These are phyloP conservation scores for Pythium periplocum DNA, from an alignment of 352 stramenopile species.

Conservation along the genomic window DNA sequence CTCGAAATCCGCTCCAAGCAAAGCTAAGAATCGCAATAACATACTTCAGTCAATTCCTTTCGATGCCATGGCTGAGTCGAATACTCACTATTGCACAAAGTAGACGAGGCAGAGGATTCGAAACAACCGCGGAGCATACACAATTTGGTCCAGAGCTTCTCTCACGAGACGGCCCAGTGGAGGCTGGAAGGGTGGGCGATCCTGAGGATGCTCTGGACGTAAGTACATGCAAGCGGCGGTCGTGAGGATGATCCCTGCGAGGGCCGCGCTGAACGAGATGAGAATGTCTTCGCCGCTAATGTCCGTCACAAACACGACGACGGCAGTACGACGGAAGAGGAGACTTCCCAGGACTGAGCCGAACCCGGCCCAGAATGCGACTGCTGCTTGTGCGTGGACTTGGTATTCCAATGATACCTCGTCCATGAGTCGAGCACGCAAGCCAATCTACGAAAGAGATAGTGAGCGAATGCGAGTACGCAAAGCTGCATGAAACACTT, in stretches of 20 bases:
- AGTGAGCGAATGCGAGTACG: conserved; percentile 4
- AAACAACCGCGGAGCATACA: conserved; percentile 58
- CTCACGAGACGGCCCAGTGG: conserved; percentile 45
- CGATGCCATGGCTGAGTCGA: too few species aligned
- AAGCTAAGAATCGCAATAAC: conserved; percentile 24
- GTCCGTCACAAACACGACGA: conserved; percentile 65
- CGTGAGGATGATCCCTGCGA: conserved; percentile 43
- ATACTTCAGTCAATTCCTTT: background rate
- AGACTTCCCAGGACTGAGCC: conserved; percentile 52
- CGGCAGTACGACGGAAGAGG: conserved; percentile 57
- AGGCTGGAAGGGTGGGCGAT: conserved; percentile 43
- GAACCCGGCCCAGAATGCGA: conserved; percentile 64
- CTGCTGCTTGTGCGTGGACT: conserved; percentile 63
- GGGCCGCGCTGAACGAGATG: conserved; percentile 49
- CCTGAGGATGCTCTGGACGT: conserved; percentile 55
- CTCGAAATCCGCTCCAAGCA: conserved; percentile 66
- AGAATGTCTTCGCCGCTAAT: conserved; percentile 65
- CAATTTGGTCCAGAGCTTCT: conserved; percentile 57
- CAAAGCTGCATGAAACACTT: conserved; percentile 5
- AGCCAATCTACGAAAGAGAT: conserved; percentile 34
- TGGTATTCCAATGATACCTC: conserved; percentile 72
- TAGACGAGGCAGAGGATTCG: conserved; percentile 64
- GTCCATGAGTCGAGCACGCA: conserved; percentile 73
- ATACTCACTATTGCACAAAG: conserved; percentile 56
- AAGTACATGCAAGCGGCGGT: conserved; percentile 50